Evolutionary conservation across 371 early-diverging fungal genomes (phyloP).

Genomic region (Parasitella parasitica): DNA sequence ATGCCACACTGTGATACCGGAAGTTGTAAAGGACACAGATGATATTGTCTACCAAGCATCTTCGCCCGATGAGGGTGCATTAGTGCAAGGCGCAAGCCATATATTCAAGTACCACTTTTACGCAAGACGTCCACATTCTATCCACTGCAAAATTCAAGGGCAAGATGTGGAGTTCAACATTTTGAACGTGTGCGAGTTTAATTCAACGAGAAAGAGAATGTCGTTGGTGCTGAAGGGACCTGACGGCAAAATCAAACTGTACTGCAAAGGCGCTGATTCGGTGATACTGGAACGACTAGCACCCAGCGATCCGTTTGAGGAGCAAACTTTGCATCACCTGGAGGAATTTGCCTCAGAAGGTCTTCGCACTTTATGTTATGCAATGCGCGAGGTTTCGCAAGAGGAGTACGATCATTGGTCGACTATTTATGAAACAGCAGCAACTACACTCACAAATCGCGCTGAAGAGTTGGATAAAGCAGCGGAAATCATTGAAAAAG

Average conservation of each 20-base stretch:
- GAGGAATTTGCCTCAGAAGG: constrained; percentile 91
- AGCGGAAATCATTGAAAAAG: constrained; percentile 91
- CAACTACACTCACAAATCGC: constrained; percentile 87
- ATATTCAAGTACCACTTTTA: constrained; percentile 64
- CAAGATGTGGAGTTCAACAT: constrained; percentile 74
- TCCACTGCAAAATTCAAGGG: constrained; percentile 67
- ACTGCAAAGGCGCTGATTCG: constrained; percentile 98
- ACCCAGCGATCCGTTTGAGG: constrained; percentile 69
- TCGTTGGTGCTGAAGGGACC: constrained; percentile 84
- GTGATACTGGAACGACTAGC: constrained; percentile 92
- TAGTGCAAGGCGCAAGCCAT: constrained; percentile 78
- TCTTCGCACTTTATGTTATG: constrained; percentile 90
- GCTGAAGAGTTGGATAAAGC: constrained; percentile 87
- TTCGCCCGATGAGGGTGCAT: constrained; percentile 89
- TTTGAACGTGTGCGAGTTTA: constrained; percentile 95
- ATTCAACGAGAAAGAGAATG: constrained; percentile 97
- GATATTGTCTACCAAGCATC: constrained; percentile 83
- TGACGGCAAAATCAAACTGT: constrained; percentile 86
- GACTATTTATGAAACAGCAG: constrained; percentile 79
- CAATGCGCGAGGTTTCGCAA: constrained; percentile 83
- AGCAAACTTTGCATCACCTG: constrained; percentile 68
- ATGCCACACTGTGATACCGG: constrained; percentile 98
- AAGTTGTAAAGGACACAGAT: constrained; percentile 45
- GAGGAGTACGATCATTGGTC: constrained; percentile 86
- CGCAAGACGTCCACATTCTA: constrained; percentile 77